Evolutionary conservation across 331 rosid species (phyloP), one percentile per base, ranked within the genome.

Genomic region (Ulmus americana): DNA sequence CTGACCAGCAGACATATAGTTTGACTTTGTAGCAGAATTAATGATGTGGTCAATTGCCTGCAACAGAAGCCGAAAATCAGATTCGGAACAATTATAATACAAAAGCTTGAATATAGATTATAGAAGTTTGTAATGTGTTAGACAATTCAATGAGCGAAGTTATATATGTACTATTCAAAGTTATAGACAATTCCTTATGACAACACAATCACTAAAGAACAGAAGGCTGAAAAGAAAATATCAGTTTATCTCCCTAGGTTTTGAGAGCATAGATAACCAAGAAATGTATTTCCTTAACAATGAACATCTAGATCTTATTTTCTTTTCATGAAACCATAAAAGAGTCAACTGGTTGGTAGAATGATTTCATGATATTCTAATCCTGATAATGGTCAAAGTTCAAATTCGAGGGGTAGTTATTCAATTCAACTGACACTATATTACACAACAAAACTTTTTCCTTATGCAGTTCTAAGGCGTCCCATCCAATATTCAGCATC

Each of bases 21-120:
- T 86, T 55, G 98, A 83, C 73, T 92, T 92, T 67, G 95, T 95
- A 22, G 98, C 98, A 77, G 98, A 92, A 77, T 92, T 92, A 77
- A 92, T 92, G 44, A 92, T 92, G 80, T 92, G 98, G 72, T 92
- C 98, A 82, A 92, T 89, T 54, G 98, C 96, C 96, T 88, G 81
- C 67, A 73, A 71, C 39, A 68, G 14, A 72, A 65, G 28, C 49
- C 55, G 70, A 44, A 72, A 69, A 13, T 70, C 42, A 74, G 77
- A 20, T 48, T 47, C 1, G 10, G 7, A 15, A 16, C 16, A 52
- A 40, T 8, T 15, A 14, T 10, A 65, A 16, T 1, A 3, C 8
- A 5, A 41, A 40, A 7, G 40, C 8, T n/a, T n/a, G 41, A 48
- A 22, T 13, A 41, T 22, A 55, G 7, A 47, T 13, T 45, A 18